Evolutionary conservation across 805 yeast species (phyloP).

Genomic region (Ogataea kodamae): DNA sequence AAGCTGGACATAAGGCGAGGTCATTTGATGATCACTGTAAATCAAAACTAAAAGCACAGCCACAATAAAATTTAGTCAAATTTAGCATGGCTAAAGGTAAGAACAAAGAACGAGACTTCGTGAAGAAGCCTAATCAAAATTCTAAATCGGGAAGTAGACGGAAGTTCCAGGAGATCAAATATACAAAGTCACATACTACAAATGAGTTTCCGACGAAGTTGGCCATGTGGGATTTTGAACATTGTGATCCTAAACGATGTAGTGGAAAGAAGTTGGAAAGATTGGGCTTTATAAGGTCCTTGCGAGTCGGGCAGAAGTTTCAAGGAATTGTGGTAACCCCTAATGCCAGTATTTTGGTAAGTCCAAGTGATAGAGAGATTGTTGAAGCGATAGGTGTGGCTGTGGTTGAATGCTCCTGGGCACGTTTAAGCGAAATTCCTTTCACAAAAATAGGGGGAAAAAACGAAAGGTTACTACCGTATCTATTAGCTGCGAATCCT

Average conservation of each 20-base stretch:
- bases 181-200: constrained; percentile 14
- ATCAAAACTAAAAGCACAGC: too few species aligned
- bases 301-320: constrained; percentile 91
- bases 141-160: constrained; percentile 53
- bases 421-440: constrained; percentile 94
- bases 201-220: constrained; percentile 70
- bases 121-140: constrained; percentile 34
- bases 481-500: constrained; percentile 92
- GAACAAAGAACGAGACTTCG: constrained; percentile 42
- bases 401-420: constrained; percentile 99
- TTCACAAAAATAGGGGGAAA: constrained; percentile 89
- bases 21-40: too few species aligned
- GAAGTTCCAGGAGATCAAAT: constrained; percentile 30
- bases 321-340: constrained; percentile 91
- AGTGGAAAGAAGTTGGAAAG: constrained; percentile 93
- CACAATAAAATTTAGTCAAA: background rate
- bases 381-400: constrained; percentile 89
- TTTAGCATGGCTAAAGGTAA: constrained; percentile 52
- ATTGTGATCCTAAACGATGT: constrained; percentile 97
- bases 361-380: constrained; percentile 77
- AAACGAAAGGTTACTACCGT: constrained; percentile 83
- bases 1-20: too few species aligned
- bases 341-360: constrained; percentile 83
- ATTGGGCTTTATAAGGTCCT: constrained; percentile 71
- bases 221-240: constrained; percentile 99